Evolutionary conservation across 2,329 filamentous ascomycete species (phyloP).

Genomic region (Stemphylium lycopersici): DNA sequence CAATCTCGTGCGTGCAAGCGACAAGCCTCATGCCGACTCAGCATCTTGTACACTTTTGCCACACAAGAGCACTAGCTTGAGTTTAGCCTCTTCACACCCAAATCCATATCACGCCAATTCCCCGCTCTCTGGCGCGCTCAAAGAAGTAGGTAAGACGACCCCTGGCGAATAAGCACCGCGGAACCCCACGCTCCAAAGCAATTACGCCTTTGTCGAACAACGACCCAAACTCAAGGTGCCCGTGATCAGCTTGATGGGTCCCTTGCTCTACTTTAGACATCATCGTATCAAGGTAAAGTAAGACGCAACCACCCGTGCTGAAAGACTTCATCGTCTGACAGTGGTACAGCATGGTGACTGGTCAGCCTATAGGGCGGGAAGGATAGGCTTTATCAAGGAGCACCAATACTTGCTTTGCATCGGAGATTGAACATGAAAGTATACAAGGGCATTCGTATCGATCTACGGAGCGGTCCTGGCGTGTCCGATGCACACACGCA

Average conservation of each 20-base stretch:
- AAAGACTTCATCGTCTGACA: slow-evolving; percentile 20
- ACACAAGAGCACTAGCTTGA: slow-evolving; percentile 19
- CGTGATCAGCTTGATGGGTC: slow-evolving; percentile 34
- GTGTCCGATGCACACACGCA: slow-evolving; percentile 18
- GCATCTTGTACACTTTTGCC: slow-evolving; percentile 15
- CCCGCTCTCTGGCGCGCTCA: slow-evolving; percentile 16
- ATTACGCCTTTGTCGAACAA: slow-evolving; percentile 20
- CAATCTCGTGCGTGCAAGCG: slow-evolving; percentile 2
- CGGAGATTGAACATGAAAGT: slow-evolving; percentile 14
- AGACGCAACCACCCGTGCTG: slow-evolving; percentile 31
- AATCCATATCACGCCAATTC: slow-evolving; percentile 12
- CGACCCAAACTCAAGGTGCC: slow-evolving; percentile 34
- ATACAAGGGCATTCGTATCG: slow-evolving; percentile 20
- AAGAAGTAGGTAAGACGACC: slow-evolving; percentile 37
- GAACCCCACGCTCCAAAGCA: slow-evolving; percentile 15
- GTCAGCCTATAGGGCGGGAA: slow-evolving; percentile 2
- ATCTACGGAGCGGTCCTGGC: slow-evolving; percentile 16
- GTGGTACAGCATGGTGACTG: slow-evolving; percentile 21
- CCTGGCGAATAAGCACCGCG: slow-evolving; percentile 12
- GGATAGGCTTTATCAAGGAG: slow-evolving; percentile 11
- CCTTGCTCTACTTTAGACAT: slow-evolving; percentile 28
- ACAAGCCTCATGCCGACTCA: slow-evolving; percentile 16
- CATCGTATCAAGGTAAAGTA: slow-evolving; percentile 37
- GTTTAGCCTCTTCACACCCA: slow-evolving; percentile 36
- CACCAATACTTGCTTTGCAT: slow-evolving; percentile 13